Conservation (phyloP, 441 rosid genomes). For the Pelargonium fulgidum region DNA sequence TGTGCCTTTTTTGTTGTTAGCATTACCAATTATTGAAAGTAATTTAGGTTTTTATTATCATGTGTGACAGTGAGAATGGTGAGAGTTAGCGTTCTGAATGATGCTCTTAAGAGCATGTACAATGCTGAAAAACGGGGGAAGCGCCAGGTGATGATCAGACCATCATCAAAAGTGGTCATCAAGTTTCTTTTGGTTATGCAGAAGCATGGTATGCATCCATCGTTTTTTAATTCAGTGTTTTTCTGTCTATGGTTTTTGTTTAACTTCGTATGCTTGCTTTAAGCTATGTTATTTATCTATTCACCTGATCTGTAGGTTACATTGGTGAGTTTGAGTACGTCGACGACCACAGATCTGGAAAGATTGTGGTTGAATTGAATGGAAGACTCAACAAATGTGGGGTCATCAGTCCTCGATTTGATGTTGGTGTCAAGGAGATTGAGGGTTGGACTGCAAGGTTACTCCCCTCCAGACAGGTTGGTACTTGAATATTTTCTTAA, state of each 20-base stretch:
- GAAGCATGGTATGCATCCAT: slow-evolving; percentile 1
- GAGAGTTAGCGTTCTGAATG: neutral
- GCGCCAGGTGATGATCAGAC: slow-evolving; percentile 1
- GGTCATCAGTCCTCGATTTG: slow-evolving; percentile 16
- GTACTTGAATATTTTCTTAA: neutral
- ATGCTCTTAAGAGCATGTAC: neutral
- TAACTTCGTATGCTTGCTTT: neutral
- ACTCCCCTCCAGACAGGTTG: neutral
- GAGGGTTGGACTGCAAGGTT: neutral
- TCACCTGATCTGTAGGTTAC: slow-evolving; percentile 9
- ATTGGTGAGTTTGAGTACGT: slow-evolving; percentile 21
- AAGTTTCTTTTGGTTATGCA: slow-evolving; percentile 20
- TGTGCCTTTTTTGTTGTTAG: neutral
- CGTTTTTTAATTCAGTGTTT: neutral
- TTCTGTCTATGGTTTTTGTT: neutral
- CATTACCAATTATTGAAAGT: neutral
- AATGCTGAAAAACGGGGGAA: slow-evolving; percentile 1
- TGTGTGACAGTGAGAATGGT: neutral
- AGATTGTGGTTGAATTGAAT: slow-evolving; percentile 18
- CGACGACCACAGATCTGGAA: slow-evolving; percentile 19
- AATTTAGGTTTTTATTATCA: neutral
- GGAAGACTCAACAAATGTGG: slow-evolving; percentile 15
- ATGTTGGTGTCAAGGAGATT: slow-evolving; percentile 17
- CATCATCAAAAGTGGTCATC: neutral
- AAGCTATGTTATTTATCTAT: neutral